phyloP scores from a whole-genome alignment of 345 rosid species.

The Pistacia integerrima region DNA sequence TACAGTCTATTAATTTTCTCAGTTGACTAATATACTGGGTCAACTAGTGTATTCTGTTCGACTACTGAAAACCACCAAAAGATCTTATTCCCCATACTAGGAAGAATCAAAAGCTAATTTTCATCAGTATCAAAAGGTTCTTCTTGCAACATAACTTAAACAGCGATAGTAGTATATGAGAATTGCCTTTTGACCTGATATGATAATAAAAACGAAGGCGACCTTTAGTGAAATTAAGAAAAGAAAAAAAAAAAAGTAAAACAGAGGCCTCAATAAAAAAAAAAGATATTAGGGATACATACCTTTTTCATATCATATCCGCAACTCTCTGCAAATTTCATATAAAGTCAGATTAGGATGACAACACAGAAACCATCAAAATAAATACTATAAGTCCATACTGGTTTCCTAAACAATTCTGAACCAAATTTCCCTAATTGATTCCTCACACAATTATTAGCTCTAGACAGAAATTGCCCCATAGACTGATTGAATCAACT shows the following conservation, averaged over 20 bases:
- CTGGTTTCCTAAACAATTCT: neutral
- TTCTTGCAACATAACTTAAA: neutral
- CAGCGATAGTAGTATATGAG: neutral
- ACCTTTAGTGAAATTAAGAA: neutral
- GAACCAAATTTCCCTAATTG: neutral
- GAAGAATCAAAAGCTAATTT: neutral
- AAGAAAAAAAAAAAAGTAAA: neutral
- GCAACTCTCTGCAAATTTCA: conserved; percentile 45
- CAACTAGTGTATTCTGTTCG: neutral
- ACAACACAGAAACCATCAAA: neutral
- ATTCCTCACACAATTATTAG: neutral
- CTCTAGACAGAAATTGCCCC: neutral
- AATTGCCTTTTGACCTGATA: neutral
- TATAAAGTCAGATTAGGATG: conserved; percentile 29
- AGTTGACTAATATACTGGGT: neutral
- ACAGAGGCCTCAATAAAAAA: conserved; percentile 19
- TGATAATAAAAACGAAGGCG: neutral
- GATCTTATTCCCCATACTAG: neutral
- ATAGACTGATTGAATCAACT: neutral
- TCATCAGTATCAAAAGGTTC: neutral
- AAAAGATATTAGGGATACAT: conserved; percentile 15
- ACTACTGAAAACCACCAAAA: neutral
- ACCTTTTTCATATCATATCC: conserved; percentile 63
- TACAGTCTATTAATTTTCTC: neutral
- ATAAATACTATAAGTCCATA: neutral